Evolutionary conservation across 1,139 yeast species (phyloP).

Genomic region (Hemisphaericaspora subhashii): DNA sequence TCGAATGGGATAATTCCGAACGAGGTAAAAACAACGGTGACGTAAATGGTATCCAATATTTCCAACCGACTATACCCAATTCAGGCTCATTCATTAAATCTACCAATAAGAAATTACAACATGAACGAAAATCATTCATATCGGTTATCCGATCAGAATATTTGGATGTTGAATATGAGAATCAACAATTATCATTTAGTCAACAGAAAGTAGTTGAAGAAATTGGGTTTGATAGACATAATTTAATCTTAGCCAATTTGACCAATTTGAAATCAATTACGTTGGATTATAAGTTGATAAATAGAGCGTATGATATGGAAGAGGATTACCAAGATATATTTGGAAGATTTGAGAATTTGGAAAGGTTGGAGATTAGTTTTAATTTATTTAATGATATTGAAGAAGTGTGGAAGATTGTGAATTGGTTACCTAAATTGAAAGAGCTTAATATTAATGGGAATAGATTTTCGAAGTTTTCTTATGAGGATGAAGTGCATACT

Average conservation of each 20-base stretch:
- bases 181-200: constrained; percentile 44
- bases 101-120: constrained; percentile 30
- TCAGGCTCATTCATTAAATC: constrained; percentile 71
- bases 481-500: constrained; percentile 19
- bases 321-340: constrained; percentile 11
- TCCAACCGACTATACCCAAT: constrained; percentile 31
- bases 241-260: constrained; percentile 48
- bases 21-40: constrained; percentile 83
- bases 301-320: constrained; percentile 13
- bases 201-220: constrained; percentile 56
- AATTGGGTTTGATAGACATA: constrained; percentile 63
- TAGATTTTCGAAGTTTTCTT: constrained; percentile 41
- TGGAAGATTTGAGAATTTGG: constrained; percentile 25
- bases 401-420: constrained; percentile 38
- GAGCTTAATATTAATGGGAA: constrained; percentile 64
- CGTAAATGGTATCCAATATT: constrained; percentile 61
- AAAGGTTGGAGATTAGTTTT: constrained; percentile 58
- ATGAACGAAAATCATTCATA: constrained; percentile 30
- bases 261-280: constrained; percentile 48
- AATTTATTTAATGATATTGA: constrained; percentile 52
- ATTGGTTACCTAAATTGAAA: constrained; percentile 35
- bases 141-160: constrained; percentile 53
- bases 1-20: constrained; percentile 79
- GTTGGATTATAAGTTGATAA: constrained; percentile 40
- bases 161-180: constrained; percentile 23